phyloP scores from a whole-genome alignment of 768 basidiomycete species.

The Neoboletus magnificus region DNA sequence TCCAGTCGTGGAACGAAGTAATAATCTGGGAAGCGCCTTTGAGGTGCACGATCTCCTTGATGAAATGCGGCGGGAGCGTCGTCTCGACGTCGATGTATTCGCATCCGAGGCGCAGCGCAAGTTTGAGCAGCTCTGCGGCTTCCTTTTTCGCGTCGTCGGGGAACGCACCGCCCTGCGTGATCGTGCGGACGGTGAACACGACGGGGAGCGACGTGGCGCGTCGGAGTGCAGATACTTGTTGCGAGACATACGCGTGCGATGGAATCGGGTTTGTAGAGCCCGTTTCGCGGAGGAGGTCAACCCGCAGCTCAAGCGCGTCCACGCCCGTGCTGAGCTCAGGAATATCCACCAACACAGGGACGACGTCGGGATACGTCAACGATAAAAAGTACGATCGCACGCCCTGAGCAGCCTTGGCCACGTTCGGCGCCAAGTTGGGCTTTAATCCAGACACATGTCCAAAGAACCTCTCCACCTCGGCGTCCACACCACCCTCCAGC shows the following conservation, averaged over 20 bases:
- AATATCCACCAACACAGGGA: constrained; percentile 61
- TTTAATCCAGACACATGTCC: constrained; percentile 72
- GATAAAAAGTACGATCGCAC: constrained; percentile 88
- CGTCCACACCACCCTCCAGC: constrained; percentile 30
- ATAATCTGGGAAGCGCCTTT: constrained; percentile 81
- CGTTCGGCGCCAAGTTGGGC: constrained; percentile 60
- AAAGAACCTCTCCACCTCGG: constrained; percentile 84
- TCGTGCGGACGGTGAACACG: constrained; percentile 87
- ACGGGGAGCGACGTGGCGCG: constrained; percentile 78
- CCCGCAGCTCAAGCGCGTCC: constrained; percentile 92
- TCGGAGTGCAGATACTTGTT: constrained; percentile 78
- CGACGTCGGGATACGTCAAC: constrained; percentile 88
- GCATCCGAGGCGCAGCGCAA: constrained; percentile 78
- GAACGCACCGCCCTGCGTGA: constrained; percentile 88
- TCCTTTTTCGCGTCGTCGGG: constrained; percentile 73
- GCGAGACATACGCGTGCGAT: constrained; percentile 65
- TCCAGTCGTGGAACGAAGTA: constrained; percentile 95
- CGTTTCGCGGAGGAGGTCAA: constrained; percentile 72
- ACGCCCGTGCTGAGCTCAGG: constrained; percentile 76
- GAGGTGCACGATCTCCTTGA: constrained; percentile 53
- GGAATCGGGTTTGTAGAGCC: constrained; percentile 58
- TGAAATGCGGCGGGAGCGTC: constrained; percentile 59
- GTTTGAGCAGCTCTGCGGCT: constrained; percentile 68
- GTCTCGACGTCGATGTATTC: constrained; percentile 95
- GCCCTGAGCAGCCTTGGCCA: constrained; percentile 36